These are phyloP conservation scores for Podospora pseudocomata DNA, from an alignment of 495 filamentous ascomycete genomes.

Conservation along the genomic window DNA sequence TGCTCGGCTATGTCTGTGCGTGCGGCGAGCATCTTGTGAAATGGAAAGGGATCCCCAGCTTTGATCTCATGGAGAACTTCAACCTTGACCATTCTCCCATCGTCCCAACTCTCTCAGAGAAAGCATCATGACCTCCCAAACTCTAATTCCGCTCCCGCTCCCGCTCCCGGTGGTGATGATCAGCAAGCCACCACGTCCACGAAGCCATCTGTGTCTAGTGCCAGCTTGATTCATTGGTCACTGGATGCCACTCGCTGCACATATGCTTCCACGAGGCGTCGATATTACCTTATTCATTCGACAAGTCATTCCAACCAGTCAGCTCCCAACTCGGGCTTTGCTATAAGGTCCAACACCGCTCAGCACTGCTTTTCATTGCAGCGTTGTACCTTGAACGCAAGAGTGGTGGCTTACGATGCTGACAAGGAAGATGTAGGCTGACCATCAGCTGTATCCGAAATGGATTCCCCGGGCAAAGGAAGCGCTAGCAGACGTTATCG, in stretches of 20 bases:
- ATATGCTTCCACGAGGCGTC: slow-evolving; percentile 3
- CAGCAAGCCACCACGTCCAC: too few species aligned
- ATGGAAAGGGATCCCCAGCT: background rate
- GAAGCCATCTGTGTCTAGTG: too few species aligned
- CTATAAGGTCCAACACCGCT: background rate
- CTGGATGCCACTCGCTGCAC: background rate
- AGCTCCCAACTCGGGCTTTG: background rate
- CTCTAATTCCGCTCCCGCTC: background rate
- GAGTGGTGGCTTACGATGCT: background rate
- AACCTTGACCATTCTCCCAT: background rate
- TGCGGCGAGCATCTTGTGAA: background rate
- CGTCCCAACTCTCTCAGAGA: background rate
- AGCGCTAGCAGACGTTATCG: background rate
- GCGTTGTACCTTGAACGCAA: background rate
- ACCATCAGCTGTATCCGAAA: background rate
- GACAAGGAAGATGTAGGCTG: background rate
- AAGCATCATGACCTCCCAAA: background rate
- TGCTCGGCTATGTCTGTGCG: background rate
- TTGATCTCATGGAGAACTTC: background rate
- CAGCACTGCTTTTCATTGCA: background rate
- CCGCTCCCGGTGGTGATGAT: too few species aligned
- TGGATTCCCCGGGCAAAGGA: background rate
- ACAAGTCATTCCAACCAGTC: background rate
- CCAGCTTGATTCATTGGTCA: background rate
- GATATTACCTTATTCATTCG: background rate